Percentiles rank a stretch among this genome's conserved stretches.
Conservation (phyloP, 495 filamentous ascomycete species). For the Glonium stellatum region DNA sequence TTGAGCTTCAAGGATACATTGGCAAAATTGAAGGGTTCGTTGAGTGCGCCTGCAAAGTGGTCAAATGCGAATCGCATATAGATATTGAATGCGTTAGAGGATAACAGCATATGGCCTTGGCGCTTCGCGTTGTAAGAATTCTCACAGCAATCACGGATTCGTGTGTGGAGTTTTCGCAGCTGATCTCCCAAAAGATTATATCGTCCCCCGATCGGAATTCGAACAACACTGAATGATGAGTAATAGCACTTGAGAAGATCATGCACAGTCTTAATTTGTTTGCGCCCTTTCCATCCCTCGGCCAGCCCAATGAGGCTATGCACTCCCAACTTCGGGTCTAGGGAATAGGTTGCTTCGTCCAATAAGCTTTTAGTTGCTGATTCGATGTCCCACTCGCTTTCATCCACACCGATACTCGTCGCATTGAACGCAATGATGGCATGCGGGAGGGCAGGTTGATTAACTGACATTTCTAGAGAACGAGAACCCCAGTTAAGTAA, state of each 20-base stretch:
- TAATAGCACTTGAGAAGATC: conserved; percentile 37
- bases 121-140: conserved; percentile 19
- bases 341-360: neutral
- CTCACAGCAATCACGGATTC: neutral
- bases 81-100: conserved; percentile 31
- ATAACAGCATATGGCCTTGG: conserved; percentile 27
- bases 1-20: conserved; percentile 32
- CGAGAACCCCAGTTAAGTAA: conserved; percentile 30
- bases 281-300: conserved; percentile 12
- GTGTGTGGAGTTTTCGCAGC: neutral
- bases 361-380: conserved; percentile 4
- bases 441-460: conserved; percentile 15
- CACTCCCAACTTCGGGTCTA: neutral
- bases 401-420: neutral
- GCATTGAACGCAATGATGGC: conserved; percentile 12
- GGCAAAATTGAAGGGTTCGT: conserved; percentile 40
- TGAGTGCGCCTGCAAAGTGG: conserved; percentile 31
- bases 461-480: conserved; percentile 22
- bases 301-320: conserved; percentile 5
- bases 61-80: conserved; percentile 38
- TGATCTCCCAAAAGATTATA: conserved; percentile 12
- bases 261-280: conserved; percentile 26
- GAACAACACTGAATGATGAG: conserved; percentile 25
- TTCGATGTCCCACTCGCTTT: neutral
- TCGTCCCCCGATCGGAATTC: conserved; percentile 22